Conservation (phyloP, 768 basidiomycete species). For the Amanita rubescens region DNA sequence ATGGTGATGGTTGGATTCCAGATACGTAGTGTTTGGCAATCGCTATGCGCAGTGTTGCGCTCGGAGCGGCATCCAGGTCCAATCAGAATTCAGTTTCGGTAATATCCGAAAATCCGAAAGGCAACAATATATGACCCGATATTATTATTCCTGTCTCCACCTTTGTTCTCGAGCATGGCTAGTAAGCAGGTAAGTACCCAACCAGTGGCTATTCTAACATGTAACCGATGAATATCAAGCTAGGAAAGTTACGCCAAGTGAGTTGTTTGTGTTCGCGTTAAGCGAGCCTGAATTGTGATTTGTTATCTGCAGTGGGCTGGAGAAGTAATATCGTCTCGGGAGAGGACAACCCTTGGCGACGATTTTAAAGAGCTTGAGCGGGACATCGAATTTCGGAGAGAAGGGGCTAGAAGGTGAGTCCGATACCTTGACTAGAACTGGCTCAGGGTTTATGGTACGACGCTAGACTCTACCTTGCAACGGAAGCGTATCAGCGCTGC, state of each 20-base stretch:
- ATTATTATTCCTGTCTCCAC: not conserved
- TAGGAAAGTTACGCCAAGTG: slow-evolving; percentile 76
- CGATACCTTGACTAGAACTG: not conserved
- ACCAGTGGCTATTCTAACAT: too few species aligned
- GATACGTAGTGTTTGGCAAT: too few species aligned
- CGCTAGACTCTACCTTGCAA: slow-evolving; percentile 61
- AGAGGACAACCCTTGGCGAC: slow-evolving; percentile 71
- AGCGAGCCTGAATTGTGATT: slow-evolving; percentile 10
- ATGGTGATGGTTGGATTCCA: too few species aligned
- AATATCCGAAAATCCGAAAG: not conserved
- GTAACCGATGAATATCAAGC: slow-evolving; percentile 29
- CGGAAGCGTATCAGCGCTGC: slow-evolving; percentile 59
- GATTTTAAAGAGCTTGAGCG: slow-evolving; percentile 78
- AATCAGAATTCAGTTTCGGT: not conserved
- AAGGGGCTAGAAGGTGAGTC: slow-evolving; percentile 65
- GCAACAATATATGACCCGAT: not conserved
- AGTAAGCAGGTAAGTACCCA: not conserved
- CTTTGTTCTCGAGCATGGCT: not conserved
- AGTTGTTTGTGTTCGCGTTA: slow-evolving; percentile 14
- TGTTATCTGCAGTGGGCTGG: slow-evolving; percentile 64
- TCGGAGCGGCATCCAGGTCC: not conserved
- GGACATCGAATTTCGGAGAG: slow-evolving; percentile 75
- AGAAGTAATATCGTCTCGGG: slow-evolving; percentile 78
- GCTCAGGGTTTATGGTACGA: not conserved
- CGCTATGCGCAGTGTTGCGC: too few species aligned